phyloP scores from a whole-genome alignment of 345 rosid genomes.

The Hypericum perforatum region DNA sequence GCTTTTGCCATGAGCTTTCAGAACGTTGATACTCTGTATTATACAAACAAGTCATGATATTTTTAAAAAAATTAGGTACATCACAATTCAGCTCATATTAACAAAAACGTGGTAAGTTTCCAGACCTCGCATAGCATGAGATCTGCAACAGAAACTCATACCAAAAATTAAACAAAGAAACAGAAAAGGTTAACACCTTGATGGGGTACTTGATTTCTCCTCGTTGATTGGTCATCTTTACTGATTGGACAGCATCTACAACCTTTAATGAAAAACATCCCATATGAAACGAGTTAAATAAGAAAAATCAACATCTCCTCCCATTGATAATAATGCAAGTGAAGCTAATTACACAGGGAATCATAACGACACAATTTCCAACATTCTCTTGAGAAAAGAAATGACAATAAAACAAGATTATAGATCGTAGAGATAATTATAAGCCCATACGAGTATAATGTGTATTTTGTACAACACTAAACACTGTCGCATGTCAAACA shows the following conservation, averaged over 20 bases:
- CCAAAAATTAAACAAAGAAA: not conserved
- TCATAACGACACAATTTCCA: too few relatives aligned
- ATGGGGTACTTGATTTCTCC: conserved; percentile 91
- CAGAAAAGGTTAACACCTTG: conserved; percentile 42
- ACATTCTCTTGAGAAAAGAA: too few relatives aligned
- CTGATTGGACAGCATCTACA: conserved; percentile 77
- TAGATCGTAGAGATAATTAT: too few relatives aligned
- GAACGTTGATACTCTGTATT: conserved; percentile 81
- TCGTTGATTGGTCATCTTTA: conserved; percentile 80
- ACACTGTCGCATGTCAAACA: too few relatives aligned
- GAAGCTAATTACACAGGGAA: too few relatives aligned
- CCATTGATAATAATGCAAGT: too few relatives aligned
- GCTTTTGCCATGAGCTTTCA: conserved; percentile 95
- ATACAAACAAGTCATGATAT: too few relatives aligned
- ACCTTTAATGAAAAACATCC: conserved; percentile 30
- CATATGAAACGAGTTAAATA: not conserved
- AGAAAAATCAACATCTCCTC: too few relatives aligned
- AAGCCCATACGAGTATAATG: too few relatives aligned
- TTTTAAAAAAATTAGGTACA: conserved; percentile 4
- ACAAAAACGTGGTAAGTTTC: not conserved
- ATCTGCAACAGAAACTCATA: not conserved
- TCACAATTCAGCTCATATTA: not conserved
- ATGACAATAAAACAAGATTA: too few relatives aligned
- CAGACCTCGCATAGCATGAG: not conserved
- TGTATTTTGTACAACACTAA: too few relatives aligned